A percentile compares a stretch with the other conserved stretches of the same genome.
phyloP scores from a whole-genome alignment of 257 asterid genomes.

The Lavandula angustifolia region DNA sequence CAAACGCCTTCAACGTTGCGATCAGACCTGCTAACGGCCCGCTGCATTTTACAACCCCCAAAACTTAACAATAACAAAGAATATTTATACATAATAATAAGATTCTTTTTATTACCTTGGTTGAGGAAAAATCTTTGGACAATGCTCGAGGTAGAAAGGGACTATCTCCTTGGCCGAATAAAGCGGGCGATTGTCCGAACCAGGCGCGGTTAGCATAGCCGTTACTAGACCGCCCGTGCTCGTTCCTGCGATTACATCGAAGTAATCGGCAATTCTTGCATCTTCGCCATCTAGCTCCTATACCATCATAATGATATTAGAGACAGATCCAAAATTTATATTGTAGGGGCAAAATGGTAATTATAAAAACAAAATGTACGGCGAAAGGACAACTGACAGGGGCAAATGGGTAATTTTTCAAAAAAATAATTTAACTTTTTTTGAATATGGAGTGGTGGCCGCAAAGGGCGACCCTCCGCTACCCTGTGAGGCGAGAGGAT shows the following conservation, averaged over 20 bases:
- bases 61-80: no score
- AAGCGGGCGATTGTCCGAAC: constrained; percentile 43
- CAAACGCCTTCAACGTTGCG: constrained; percentile 34
- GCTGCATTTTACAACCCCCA: no score
- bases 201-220: constrained; percentile 54
- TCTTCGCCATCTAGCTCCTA: constrained; percentile 55
- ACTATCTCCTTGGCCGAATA: constrained; percentile 56
- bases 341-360: no score
- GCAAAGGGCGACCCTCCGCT: no score
- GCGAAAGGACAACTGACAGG: no score
- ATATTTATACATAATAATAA: no score
- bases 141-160: constrained; percentile 47
- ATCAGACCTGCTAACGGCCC: constrained; percentile 37
- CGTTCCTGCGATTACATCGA: constrained; percentile 59
- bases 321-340: no score
- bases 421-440: no score
- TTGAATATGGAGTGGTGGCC: no score
- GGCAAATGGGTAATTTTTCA: no score
- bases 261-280: constrained; percentile 52
- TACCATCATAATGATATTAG: background rate
- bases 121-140: constrained; percentile 55
- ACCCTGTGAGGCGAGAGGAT: no score
- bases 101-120: constrained; percentile 29
- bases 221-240: constrained; percentile 65
- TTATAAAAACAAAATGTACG: no score